phyloP scores from a whole-genome alignment of 371 early-diverging fungal species.

The Rhizomucor miehei region DNA sequence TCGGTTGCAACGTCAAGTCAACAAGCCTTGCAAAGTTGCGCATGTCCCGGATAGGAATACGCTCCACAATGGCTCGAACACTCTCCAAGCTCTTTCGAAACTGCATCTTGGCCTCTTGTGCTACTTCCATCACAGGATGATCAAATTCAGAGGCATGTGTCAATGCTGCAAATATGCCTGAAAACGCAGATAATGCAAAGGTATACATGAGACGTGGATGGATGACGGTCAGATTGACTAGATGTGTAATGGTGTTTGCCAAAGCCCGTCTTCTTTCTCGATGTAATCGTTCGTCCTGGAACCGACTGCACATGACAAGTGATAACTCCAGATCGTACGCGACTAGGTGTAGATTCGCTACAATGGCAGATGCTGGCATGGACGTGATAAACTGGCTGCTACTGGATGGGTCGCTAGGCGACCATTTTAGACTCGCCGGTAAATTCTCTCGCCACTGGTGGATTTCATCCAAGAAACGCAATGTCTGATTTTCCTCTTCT shows the following conservation, averaged over 20 bases:
- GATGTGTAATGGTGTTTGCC: slow-evolving; percentile 40
- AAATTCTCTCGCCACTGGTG: slow-evolving; percentile 34
- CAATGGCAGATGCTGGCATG: slow-evolving; percentile 26
- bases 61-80: slow-evolving; percentile 24
- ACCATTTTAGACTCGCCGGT: slow-evolving; percentile 32
- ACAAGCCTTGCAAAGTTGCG: slow-evolving; percentile 32
- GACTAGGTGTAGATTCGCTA: slow-evolving; percentile 34
- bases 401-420: slow-evolving; percentile 6
- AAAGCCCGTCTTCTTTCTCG: slow-evolving; percentile 31
- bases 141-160: slow-evolving; percentile 43
- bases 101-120: slow-evolving; percentile 33
- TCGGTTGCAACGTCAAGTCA: slow-evolving; percentile 31
- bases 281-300: slow-evolving; percentile 36
- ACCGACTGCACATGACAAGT: slow-evolving; percentile 39
- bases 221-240: slow-evolving; percentile 34
- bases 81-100: slow-evolving; percentile 37
- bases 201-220: slow-evolving; percentile 37
- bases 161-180: slow-evolving; percentile 43
- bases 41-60: slow-evolving; percentile 14
- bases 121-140: slow-evolving; percentile 27
- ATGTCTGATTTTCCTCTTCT: slow-evolving; percentile 31
- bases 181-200: slow-evolving; percentile 32
- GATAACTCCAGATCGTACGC: slow-evolving; percentile 42
- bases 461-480: slow-evolving; percentile 33
- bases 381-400: slow-evolving; percentile 7